Base-by-base conservation (phyloP, 2,329 filamentous ascomycete species). In the Hymenoscyphus scutula region DNA sequence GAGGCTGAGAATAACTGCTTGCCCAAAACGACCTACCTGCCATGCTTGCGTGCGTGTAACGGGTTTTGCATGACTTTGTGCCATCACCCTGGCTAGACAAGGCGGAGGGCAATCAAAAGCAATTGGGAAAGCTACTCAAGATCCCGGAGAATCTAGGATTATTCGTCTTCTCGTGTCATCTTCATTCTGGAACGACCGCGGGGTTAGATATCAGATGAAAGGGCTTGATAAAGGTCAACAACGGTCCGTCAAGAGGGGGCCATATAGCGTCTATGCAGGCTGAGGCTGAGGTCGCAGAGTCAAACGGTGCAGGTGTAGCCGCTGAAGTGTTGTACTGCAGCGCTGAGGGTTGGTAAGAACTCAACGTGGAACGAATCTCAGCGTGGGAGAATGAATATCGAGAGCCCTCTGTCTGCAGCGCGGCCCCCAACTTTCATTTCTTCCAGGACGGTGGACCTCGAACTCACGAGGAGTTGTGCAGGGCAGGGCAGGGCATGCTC, bases 221-320 rank as follows among this genome's bases (percentile, higher is more conserved):
- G 38, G 19, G 15, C 8, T 19, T 45, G 38, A 45, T 11, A 25
- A 48, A 48, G 23, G 7, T 19, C 41, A 48, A 48, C 41, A 48
- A 48, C 32, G 32, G 32, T 23, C 41, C n/a, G 41, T 48, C 19
- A 48, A 19, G 13, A 19, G 41, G n/a, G 41, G 41, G n/a, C 41
- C 41, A 48, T n/a, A 48, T 48, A 48, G 41, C 41, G 41, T 48
- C 41, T 48, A 48, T 48, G 41, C 41, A 25, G n/a, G 41, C 41
- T 48, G 41, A 48, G 41, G 41, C 19, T 23, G 41, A 48, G 41
- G 41, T 25, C 11, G 41, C 41, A 25, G 41, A 48, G 41, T 48
- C 41, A 48, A 48, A 48, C 6, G 41, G 41, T 48, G 41, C 41
- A 48, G 41, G 41, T 48, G 41, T 48, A 48, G 41, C 41, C 41